Evolutionary conservation across 2,329 filamentous ascomycete species (phyloP).

Genomic region (Claviceps fusiformis): DNA sequence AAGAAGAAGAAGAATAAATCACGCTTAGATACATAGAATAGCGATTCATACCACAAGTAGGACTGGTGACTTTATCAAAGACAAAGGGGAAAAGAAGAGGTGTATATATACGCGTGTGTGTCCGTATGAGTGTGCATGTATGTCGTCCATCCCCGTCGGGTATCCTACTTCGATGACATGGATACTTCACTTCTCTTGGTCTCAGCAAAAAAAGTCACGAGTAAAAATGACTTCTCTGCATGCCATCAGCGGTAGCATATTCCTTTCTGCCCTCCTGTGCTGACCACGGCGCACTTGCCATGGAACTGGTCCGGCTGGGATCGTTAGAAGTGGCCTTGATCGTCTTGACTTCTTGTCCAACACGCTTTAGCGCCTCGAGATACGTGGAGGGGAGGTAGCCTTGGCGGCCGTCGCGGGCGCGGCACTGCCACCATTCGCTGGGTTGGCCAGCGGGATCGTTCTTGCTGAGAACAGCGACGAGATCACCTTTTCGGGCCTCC

Average conservation of each 20-base stretch:
- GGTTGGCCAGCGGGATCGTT: conserved; percentile 82
- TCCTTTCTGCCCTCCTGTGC: conserved; percentile 34
- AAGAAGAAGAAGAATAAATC: too few relatives aligned
- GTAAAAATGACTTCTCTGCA: conserved; percentile 47
- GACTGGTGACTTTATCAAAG: too few relatives aligned
- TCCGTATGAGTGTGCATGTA: too few relatives aligned
- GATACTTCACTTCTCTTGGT: too few relatives aligned
- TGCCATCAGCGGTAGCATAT: conserved; percentile 38
- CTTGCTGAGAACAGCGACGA: conserved; percentile 88
- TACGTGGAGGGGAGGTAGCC: conserved; percentile 90
- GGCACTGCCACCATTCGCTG: conserved; percentile 95
- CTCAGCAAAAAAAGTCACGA: conserved; percentile 22
- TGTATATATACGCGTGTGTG: too few relatives aligned
- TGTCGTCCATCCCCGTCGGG: too few relatives aligned
- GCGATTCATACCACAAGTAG: too few relatives aligned
- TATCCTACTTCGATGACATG: too few relatives aligned
- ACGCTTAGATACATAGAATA: too few relatives aligned
- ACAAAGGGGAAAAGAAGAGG: too few relatives aligned
- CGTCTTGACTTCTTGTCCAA: conserved; percentile 35
- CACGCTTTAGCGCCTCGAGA: conserved; percentile 56
- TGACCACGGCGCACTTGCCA: conserved; percentile 30
- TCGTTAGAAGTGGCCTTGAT: conserved; percentile 38
- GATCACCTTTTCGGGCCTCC: conserved; percentile 84
- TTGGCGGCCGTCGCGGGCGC: conserved; percentile 75
- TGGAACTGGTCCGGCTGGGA: conserved; percentile 32